phyloP scores from a whole-genome alignment of 2,329 filamentous ascomycete species.

The Epichloe scottii region DNA sequence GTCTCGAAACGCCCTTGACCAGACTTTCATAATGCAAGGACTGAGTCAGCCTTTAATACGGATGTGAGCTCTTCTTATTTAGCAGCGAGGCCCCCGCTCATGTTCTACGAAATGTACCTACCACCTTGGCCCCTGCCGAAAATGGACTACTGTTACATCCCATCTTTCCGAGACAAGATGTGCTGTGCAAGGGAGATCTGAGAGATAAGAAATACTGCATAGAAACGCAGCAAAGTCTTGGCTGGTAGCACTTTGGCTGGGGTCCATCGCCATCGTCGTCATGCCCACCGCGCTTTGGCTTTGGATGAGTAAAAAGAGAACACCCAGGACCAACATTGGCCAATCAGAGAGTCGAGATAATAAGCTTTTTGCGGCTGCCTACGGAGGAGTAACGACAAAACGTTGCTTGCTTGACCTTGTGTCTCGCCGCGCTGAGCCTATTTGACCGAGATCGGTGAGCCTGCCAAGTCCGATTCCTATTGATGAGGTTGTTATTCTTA shows the following conservation, averaged over 20 bases:
- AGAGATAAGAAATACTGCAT: not conserved
- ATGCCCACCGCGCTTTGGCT: not conserved
- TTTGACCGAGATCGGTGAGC: conserved; percentile 4
- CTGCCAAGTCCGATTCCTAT: conserved; percentile 5
- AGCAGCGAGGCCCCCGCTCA: not conserved
- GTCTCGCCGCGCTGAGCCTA: not conserved
- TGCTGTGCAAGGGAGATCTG: not conserved
- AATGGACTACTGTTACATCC: not conserved
- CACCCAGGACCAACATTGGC: not conserved
- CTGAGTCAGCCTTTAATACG: not conserved
- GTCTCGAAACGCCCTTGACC: not conserved
- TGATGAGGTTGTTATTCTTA: not conserved
- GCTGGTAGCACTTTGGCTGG: not conserved
- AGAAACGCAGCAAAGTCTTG: conserved; percentile 1
- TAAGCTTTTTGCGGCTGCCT: conserved; percentile 4
- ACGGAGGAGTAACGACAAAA: conserved; percentile 2
- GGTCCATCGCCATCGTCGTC: not conserved
- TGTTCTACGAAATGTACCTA: not conserved
- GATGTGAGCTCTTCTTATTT: too few relatives aligned
- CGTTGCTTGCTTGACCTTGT: not conserved
- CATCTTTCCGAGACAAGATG: conserved; percentile 1
- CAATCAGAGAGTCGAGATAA: conserved; percentile 6
- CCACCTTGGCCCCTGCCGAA: not conserved
- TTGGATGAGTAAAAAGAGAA: not conserved
- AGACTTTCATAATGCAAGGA: not conserved